These are phyloP conservation scores for Beauveria medogensis DNA, from an alignment of 2,329 filamentous ascomycete species.

Conservation along the genomic window DNA sequence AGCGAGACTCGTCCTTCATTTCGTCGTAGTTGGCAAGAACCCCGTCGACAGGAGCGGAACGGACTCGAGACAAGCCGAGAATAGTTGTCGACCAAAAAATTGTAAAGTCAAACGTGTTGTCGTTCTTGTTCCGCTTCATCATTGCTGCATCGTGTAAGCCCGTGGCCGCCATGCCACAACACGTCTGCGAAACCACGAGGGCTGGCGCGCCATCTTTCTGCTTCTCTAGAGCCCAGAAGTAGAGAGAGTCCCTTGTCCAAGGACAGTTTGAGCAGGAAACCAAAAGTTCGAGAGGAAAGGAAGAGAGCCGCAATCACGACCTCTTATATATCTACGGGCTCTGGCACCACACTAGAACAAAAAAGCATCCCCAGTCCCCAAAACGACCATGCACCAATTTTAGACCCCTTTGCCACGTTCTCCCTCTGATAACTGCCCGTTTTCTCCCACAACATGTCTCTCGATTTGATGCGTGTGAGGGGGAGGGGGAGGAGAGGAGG, in stretches of 20 bases:
- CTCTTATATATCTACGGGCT: slow-evolving; percentile 1
- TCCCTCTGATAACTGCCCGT: neutral
- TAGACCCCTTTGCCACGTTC: neutral
- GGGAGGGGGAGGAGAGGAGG: neutral
- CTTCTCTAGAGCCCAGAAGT: neutral
- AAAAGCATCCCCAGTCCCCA: too few species aligned
- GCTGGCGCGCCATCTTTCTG: neutral
- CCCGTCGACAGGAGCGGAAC: neutral
- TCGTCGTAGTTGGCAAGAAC: neutral
- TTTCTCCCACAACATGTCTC: neutral
- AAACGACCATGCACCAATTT: neutral
- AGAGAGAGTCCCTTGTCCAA: neutral
- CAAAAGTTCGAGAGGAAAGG: neutral
- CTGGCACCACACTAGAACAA: neutral
- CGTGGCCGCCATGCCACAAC: neutral
- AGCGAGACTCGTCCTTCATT: slow-evolving; percentile 6
- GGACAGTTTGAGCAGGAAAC: neutral
- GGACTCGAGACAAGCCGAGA: neutral
- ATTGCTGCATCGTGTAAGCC: neutral
- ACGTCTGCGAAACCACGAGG: neutral
- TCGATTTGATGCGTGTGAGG: neutral
- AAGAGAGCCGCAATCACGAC: neutral
- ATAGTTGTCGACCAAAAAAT: too few species aligned
- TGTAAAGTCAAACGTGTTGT: too few species aligned
- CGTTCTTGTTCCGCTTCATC: too few species aligned